phyloP scores from a whole-genome alignment of 148 eudicot genomes.

The Diospyros kaki region DNA sequence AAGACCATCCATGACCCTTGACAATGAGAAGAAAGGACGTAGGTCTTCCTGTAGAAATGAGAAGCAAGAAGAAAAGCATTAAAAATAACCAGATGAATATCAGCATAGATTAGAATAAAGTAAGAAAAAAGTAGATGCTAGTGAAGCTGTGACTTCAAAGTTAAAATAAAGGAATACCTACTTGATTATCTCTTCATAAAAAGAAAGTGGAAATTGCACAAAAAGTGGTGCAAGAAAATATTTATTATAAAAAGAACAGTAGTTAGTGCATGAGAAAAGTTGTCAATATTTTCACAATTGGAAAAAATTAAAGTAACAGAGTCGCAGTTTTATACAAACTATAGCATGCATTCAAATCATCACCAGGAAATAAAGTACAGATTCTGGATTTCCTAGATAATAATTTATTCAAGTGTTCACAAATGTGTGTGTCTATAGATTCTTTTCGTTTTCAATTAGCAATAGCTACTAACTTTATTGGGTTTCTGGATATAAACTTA shows the following conservation, averaged over 20 bases:
- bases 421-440: too few relatives aligned
- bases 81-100: background rate
- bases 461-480: too few relatives aligned
- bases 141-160: background rate
- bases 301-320: too few relatives aligned
- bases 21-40: slow-evolving; percentile 16
- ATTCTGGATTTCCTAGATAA: too few relatives aligned
- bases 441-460: too few relatives aligned
- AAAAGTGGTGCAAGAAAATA: background rate
- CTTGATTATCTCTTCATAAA: background rate
- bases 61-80: background rate
- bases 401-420: too few relatives aligned
- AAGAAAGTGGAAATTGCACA: background rate
- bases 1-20: slow-evolving; percentile 5
- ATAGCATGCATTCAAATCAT: too few relatives aligned
- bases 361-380: too few relatives aligned
- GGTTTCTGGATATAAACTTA: too few relatives aligned
- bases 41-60: slow-evolving; percentile 13
- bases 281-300: background rate
- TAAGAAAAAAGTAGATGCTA: background rate
- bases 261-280: too few relatives aligned
- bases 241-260: background rate
- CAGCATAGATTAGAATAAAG: background rate
- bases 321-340: too few relatives aligned
- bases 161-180: background rate